Conservation (phyloP, 2,329 filamentous ascomycete genomes). For the Helotiales sp. region DNA sequence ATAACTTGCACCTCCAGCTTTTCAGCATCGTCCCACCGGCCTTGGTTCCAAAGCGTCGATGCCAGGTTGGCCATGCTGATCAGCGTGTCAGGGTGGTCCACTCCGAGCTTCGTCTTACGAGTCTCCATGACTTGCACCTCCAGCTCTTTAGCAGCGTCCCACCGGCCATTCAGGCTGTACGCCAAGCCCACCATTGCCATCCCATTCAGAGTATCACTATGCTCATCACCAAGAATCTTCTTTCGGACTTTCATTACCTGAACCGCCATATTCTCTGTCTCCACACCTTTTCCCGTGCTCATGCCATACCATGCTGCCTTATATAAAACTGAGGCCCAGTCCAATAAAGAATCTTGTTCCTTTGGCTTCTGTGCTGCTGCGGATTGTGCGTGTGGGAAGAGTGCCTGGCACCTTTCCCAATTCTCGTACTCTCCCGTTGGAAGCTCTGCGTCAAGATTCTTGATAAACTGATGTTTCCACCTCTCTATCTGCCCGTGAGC, state of each 20-base stretch:
- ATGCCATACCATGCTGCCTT: neutral
- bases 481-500: neutral
- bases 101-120: neutral
- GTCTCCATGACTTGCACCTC: constrained; percentile 1
- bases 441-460: neutral
- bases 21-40: neutral
- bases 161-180: neutral
- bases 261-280: neutral
- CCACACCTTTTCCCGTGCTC: constrained; percentile 1
- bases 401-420: neutral
- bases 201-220: neutral
- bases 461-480: neutral
- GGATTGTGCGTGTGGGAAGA: constrained; percentile 1
- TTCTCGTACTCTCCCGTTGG: neutral
- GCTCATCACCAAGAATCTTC: neutral
- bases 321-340: neutral
- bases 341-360: neutral
- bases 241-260: constrained; percentile 1
- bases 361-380: neutral
- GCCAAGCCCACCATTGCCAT: neutral
- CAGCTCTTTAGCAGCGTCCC: neutral
- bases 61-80: neutral
- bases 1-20: neutral
- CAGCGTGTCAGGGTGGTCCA: constrained; percentile 1
- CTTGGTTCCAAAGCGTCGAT: neutral